Evolutionary conservation across 352 stramenopile species (phyloP).

Genomic region (Phytophthora hybrid): DNA sequence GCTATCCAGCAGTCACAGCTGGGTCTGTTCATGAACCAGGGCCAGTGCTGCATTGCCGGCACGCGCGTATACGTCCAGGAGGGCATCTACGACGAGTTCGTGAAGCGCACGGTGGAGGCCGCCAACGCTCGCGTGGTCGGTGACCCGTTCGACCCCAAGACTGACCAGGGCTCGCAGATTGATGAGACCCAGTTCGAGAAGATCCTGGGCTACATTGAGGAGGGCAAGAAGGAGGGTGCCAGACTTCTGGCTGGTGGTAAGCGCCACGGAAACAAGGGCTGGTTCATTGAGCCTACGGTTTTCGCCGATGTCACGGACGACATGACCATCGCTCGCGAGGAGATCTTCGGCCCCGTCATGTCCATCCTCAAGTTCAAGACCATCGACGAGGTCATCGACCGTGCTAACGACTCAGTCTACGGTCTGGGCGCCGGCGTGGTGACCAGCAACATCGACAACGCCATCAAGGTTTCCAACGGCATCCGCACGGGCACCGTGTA

Average conservation of each 20-base stretch:
- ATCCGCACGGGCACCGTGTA: conserved; percentile 94
- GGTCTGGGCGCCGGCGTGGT: conserved; percentile 90
- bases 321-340: conserved; percentile 90
- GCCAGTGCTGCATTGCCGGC: conserved; percentile 88
- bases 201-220: conserved; percentile 83
- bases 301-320: conserved; percentile 81
- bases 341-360: conserved; percentile 36
- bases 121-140: conserved; percentile 65
- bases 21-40: conserved; percentile 86
- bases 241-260: conserved; percentile 80
- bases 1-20: conserved; percentile 56
- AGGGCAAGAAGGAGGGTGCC: conserved; percentile 84
- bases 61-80: conserved; percentile 89
- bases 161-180: conserved; percentile 64
- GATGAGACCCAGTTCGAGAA: conserved; percentile 80
- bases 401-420: conserved; percentile 89
- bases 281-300: conserved; percentile 94
- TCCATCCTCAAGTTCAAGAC: conserved; percentile 88
- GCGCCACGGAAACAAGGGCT: conserved; percentile 64
- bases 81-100: conserved; percentile 85
- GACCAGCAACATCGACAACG: conserved; percentile 85
- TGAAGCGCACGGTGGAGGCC: conserved; percentile 55
- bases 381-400: conserved; percentile 76
- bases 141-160: conserved; percentile 51
- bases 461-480: conserved; percentile 85